A percentile compares a stretch with the other conserved stretches of the same genome.
Conservation (phyloP, 805 yeast genomes). For the Saturnispora sekii region DNA sequence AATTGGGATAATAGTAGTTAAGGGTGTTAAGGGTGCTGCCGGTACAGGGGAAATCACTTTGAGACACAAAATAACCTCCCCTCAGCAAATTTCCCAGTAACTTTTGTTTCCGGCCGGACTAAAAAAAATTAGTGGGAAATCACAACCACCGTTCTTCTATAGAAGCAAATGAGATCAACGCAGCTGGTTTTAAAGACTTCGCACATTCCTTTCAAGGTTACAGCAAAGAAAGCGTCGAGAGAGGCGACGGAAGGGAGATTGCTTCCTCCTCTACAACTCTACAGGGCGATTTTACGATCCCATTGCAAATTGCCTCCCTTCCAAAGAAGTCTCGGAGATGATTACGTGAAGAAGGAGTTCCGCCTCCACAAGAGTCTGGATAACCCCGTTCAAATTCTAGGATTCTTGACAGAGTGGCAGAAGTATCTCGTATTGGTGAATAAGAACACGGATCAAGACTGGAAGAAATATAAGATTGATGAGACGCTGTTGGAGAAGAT, state of each 20-base stretch:
- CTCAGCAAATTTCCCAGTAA: no score
- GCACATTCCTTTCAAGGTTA: constrained; percentile 19
- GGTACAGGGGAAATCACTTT: no score
- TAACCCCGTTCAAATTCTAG: constrained; percentile 89
- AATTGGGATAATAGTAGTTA: not conserved
- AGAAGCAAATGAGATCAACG: not conserved
- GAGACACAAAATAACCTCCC: no score
- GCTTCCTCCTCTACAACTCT: constrained; percentile 74
- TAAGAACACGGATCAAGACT: constrained; percentile 40
- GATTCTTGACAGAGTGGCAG: constrained; percentile 93
- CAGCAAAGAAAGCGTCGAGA: constrained; percentile 19
- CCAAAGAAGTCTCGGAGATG: constrained; percentile 76
- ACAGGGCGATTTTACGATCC: constrained; percentile 73
- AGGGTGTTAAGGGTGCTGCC: no score
- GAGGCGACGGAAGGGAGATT: constrained; percentile 25
- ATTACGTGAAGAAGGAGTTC: constrained; percentile 84
- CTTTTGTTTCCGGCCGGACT: no score
- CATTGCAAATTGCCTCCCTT: constrained; percentile 60
- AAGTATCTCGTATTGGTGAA: constrained; percentile 52
- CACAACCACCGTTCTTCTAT: not conserved
- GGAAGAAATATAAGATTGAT: constrained; percentile 57
- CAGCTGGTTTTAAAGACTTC: not conserved
- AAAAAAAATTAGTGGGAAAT: no score
- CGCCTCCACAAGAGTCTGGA: constrained; percentile 71
- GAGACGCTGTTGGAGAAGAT: constrained; percentile 62